These are phyloP conservation scores for Punctularia strigosozonata DNA, from an alignment of 768 basidiomycete species.

Conservation along the genomic window DNA sequence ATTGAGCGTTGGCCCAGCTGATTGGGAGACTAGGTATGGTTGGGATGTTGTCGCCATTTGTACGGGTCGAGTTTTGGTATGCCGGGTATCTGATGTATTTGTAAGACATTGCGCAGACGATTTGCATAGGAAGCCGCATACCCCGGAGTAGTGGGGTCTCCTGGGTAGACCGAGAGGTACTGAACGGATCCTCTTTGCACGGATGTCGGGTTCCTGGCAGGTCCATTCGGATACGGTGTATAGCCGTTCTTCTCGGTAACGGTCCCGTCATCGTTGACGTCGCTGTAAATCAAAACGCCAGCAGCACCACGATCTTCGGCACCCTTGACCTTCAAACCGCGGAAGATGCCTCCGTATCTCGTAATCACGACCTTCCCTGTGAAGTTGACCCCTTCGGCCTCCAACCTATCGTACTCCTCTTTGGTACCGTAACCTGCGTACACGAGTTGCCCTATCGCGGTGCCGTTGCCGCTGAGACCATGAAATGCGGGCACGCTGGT, in stretches of 20 bases:
- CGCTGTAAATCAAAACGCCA: constrained; percentile 74
- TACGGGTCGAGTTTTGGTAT: constrained; percentile 68
- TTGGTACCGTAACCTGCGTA: constrained; percentile 77
- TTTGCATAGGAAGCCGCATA: too few species aligned
- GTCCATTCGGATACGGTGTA: constrained; percentile 68
- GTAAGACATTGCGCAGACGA: too few species aligned
- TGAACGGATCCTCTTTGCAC: constrained; percentile 83
- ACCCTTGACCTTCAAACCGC: constrained; percentile 81
- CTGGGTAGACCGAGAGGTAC: constrained; percentile 46
- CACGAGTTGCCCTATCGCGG: constrained; percentile 55
- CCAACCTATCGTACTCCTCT: constrained; percentile 60
- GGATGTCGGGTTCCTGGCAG: constrained; percentile 74
- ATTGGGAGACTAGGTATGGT: constrained; percentile 82
- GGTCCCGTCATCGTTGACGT: constrained; percentile 76
- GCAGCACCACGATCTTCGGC: constrained; percentile 76
- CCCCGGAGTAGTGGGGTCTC: constrained; percentile 81
- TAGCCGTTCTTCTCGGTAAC: constrained; percentile 72
- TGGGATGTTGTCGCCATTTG: constrained; percentile 50
- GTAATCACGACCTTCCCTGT: constrained; percentile 69
- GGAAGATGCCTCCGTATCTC: constrained; percentile 67
- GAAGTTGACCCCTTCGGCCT: constrained; percentile 51
- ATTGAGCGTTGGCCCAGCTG: constrained; percentile 72
- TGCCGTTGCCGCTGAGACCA: constrained; percentile 69
- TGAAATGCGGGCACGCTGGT: constrained; percentile 76
- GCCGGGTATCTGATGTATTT: too few species aligned